Percentiles rank a stretch among this genome's conserved stretches.
phyloP scores from a whole-genome alignment of 164 flowering plant genomes.

The Santalum album region DNA sequence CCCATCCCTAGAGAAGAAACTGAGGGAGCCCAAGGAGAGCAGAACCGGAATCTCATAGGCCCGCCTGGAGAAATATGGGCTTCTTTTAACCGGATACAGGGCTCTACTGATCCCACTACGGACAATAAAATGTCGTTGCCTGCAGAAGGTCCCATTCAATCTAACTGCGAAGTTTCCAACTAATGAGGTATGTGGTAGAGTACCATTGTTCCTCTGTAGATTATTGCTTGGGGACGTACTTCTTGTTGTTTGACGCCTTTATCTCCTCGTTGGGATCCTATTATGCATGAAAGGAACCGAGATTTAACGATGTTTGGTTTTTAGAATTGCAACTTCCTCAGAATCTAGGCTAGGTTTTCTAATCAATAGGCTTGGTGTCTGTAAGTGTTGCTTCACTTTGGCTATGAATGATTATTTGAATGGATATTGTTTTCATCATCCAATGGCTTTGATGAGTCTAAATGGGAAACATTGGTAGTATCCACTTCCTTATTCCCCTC shows the following conservation, averaged over 20 bases:
- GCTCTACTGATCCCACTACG: constrained; percentile 9
- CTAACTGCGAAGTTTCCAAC: constrained; percentile 19
- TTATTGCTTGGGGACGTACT: too few relatives aligned
- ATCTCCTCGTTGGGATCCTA: too few relatives aligned
- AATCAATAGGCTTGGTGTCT: background rate
- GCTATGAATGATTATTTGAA: background rate
- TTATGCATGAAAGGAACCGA: background rate
- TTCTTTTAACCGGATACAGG: constrained; percentile 17
- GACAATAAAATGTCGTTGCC: constrained; percentile 15
- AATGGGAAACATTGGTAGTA: too few relatives aligned
- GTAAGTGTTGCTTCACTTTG: constrained; percentile 5
- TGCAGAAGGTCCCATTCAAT: constrained; percentile 22
- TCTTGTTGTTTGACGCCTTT: too few relatives aligned
- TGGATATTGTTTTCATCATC: too few relatives aligned
- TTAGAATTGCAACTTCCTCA: constrained; percentile 9
- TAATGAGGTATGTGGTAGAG: constrained; percentile 6
- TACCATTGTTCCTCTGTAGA: constrained; percentile 4
- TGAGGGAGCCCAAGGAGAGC: constrained; percentile 9
- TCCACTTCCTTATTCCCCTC: too few relatives aligned
- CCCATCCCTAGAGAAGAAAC: constrained; percentile 15
- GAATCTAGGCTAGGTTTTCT: constrained; percentile 14
- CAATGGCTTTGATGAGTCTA: too few relatives aligned
- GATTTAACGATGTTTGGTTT: constrained; percentile 5
- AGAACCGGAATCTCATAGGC: constrained; percentile 16
- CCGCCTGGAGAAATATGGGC: constrained; percentile 22